Percentiles rank a stretch among this genome's conserved stretches.
phyloP scores from a whole-genome alignment of 352 stramenopile species.

The Phytophthora colocasiae region DNA sequence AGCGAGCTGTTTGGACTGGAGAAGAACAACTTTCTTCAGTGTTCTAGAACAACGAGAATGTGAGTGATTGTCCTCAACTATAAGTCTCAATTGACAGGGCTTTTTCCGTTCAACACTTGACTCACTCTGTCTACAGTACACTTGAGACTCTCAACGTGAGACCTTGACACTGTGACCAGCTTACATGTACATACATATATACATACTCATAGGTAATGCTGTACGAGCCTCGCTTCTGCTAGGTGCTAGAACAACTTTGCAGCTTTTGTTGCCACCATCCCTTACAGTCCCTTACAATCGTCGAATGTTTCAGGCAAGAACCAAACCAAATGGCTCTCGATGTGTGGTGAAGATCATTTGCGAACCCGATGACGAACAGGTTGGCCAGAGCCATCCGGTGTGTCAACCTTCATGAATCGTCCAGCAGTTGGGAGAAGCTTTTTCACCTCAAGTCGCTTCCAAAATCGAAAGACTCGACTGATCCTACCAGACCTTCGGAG shows the following conservation, averaged over 20 bases:
- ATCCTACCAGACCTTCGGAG: conserved; percentile 22
- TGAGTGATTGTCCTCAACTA: conserved; percentile 1
- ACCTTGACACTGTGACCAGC: too few species aligned
- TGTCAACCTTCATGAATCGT: neutral
- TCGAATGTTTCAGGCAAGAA: neutral
- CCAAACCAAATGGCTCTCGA: conserved; percentile 1
- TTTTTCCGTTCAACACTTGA: too few species aligned
- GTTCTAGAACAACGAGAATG: neutral
- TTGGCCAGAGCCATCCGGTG: neutral
- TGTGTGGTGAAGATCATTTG: conserved; percentile 5
- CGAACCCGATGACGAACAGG: conserved; percentile 17
- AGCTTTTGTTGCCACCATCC: conserved; percentile 2
- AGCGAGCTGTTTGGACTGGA: neutral
- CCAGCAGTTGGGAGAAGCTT: neutral
- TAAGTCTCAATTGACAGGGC: too few species aligned
- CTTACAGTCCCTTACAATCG: too few species aligned
- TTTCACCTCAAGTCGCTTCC: conserved; percentile 18
- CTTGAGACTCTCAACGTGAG: too few species aligned
- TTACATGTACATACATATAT: too few species aligned
- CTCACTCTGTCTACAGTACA: too few species aligned
- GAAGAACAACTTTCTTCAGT: neutral
- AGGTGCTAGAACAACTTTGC: neutral
- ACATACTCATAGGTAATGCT: too few species aligned
- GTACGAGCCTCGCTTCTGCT: neutral
- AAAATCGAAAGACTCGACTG: conserved; percentile 26